Conservation (phyloP, 352 stramenopile genomes). For the Phytopythium ostracodes region DNA sequence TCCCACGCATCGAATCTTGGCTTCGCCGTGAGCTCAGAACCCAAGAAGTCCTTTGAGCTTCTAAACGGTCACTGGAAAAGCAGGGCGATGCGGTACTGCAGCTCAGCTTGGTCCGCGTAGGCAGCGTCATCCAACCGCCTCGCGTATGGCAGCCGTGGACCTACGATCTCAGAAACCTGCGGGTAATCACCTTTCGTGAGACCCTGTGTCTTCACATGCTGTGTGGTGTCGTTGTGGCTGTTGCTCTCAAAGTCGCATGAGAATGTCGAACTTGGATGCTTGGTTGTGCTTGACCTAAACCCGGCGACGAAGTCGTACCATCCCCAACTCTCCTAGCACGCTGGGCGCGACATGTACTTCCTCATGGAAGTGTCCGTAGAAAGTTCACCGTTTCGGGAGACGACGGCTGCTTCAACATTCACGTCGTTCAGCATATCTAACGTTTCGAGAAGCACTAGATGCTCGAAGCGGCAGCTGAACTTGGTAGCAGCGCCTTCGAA, state of each 20-base stretch:
- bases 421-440: conserved; percentile 14
- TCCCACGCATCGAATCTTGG: background rate
- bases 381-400: conserved; percentile 2
- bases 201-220: conserved; percentile 7
- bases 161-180: conserved; percentile 19
- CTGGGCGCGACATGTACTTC: conserved; percentile 8
- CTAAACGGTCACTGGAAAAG: conserved; percentile 14
- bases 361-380: conserved; percentile 15
- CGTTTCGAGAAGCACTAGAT: conserved; percentile 13
- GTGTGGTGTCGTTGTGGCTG: background rate
- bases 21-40: conserved; percentile 9
- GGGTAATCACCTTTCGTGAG: conserved; percentile 7
- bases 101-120: conserved; percentile 9
- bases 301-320: conserved; percentile 25
- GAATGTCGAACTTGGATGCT: background rate
- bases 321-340: conserved; percentile 10
- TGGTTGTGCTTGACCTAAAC: background rate
- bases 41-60: conserved; percentile 4
- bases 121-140: conserved; percentile 6
- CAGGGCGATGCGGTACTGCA: conserved; percentile 12
- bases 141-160: conserved; percentile 12
- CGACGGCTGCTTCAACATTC: conserved; percentile 13
- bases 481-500: conserved; percentile 10
- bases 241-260: background rate
- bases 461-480: conserved; percentile 19